Conservation (phyloP, 805 yeast species). For the Schwanniomyces sp. region DNA sequence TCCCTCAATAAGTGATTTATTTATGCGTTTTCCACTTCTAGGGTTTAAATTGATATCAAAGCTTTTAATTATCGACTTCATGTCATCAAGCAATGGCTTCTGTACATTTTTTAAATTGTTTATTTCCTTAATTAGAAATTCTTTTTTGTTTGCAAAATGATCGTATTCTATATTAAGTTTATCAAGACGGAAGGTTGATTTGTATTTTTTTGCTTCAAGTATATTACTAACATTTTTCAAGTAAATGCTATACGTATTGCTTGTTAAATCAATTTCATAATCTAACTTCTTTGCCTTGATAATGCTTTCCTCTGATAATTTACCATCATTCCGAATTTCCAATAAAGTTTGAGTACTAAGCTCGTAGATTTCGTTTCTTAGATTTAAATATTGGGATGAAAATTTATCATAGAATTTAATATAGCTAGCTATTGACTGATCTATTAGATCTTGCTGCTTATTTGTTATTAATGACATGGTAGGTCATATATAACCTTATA, state of each 20-base stretch:
- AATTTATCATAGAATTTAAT: constrained; percentile 33
- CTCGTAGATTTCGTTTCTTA: constrained; percentile 31
- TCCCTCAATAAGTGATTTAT: constrained; percentile 9
- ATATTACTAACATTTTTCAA: constrained; percentile 18
- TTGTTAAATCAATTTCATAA: constrained; percentile 28
- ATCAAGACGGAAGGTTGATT: constrained; percentile 13
- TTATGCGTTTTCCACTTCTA: constrained; percentile 10
- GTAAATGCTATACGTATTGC: constrained; percentile 25
- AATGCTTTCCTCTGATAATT: constrained; percentile 4
- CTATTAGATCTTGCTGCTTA: constrained; percentile 34
- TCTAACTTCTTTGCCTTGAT: constrained; percentile 15
- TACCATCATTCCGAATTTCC: constrained; percentile 9
- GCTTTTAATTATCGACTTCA: constrained; percentile 21
- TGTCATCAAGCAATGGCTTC: constrained; percentile 36
- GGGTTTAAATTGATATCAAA: constrained; percentile 19
- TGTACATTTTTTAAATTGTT: constrained; percentile 26
- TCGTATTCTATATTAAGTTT: constrained; percentile 21
- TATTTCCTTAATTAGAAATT: constrained; percentile 16
- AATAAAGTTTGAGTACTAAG: constrained; percentile 8
- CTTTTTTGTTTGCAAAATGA: constrained; percentile 14
- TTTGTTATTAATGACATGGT: constrained; percentile 25
- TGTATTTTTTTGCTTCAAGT: constrained; percentile 13
- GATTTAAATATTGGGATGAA: constrained; percentile 28
- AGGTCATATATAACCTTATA: background rate
- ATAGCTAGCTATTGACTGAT: constrained; percentile 26